Conservation (phyloP, 2,329 filamentous ascomycete species). For the Ophiostoma sp. region DNA sequence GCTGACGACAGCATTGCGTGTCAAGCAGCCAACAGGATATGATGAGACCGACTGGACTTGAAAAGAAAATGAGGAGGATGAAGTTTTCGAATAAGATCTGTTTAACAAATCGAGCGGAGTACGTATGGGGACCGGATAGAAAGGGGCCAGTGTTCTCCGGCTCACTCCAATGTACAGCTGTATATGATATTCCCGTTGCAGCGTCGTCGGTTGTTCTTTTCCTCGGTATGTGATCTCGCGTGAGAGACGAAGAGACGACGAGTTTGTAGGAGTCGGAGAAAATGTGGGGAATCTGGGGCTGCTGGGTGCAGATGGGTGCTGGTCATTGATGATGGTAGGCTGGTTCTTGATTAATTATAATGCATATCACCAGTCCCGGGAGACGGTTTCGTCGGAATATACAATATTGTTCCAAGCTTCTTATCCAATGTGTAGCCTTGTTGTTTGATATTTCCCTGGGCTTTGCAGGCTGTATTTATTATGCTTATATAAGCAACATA, state of each 20-base stretch:
- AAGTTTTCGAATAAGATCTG: background rate
- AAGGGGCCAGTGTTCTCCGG: background rate
- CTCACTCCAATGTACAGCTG: background rate
- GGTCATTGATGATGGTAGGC: background rate
- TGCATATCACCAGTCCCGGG: too few relatives aligned
- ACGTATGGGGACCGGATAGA: background rate
- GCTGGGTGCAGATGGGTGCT: background rate
- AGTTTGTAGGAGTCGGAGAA: constrained; percentile 11
- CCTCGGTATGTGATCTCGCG: background rate
- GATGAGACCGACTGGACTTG: background rate
- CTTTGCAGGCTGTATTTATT: too few relatives aligned
- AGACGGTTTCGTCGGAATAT: too few relatives aligned
- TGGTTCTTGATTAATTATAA: background rate
- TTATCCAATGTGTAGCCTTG: too few relatives aligned
- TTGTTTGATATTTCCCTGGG: too few relatives aligned
- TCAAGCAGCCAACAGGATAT: background rate
- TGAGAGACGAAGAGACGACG: background rate
- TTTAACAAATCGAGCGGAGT: background rate
- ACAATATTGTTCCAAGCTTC: too few relatives aligned
- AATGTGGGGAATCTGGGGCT: constrained; percentile 16
- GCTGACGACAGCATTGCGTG: background rate
- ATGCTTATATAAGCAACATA: too few relatives aligned
- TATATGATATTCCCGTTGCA: background rate
- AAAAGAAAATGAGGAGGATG: background rate
- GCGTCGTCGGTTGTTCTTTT: background rate